These are phyloP conservation scores for Acmispon strigosus DNA, from an alignment of 306 rosid genomes.

Conservation along the genomic window DNA sequence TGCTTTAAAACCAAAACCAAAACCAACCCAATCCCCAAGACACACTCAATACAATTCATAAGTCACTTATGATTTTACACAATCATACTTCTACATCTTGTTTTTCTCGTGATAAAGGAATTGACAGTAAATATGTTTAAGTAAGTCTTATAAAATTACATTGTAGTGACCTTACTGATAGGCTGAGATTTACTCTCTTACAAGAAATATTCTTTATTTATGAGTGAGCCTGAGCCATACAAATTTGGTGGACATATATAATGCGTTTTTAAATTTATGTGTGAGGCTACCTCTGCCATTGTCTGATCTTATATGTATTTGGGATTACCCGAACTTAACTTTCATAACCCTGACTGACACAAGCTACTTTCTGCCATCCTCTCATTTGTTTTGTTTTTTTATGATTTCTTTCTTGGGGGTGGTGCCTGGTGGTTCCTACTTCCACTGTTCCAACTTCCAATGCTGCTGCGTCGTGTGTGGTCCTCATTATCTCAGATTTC, in stretches of 20 bases:
- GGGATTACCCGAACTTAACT: conserved; percentile 23
- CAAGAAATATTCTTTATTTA: too few relatives aligned
- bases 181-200: too few relatives aligned
- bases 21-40: conserved; percentile 9
- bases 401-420: not conserved
- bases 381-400: not conserved
- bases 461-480: conserved; percentile 19
- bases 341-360: conserved; percentile 31
- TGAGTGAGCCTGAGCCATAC: not conserved
- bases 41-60: not conserved
- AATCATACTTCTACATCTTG: too few relatives aligned
- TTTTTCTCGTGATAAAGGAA: too few relatives aligned
- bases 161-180: too few relatives aligned
- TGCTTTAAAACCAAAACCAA: conserved; percentile 12
- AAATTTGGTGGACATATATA: not conserved
- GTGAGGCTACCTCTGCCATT: not conserved
- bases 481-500: conserved; percentile 31
- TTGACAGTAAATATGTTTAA: too few relatives aligned
- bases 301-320: not conserved
- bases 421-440: too few relatives aligned
- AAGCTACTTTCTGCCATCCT: conserved; percentile 9
- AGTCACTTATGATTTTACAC: too few relatives aligned
- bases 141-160: too few relatives aligned
- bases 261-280: not conserved
- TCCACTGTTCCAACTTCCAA: conserved; percentile 13